Percentiles rank a stretch among this genome's conserved stretches.
These are phyloP conservation scores for Blastocystis sp. DNA, from an alignment of 352 stramenopile genomes.

Conservation along the genomic window DNA sequence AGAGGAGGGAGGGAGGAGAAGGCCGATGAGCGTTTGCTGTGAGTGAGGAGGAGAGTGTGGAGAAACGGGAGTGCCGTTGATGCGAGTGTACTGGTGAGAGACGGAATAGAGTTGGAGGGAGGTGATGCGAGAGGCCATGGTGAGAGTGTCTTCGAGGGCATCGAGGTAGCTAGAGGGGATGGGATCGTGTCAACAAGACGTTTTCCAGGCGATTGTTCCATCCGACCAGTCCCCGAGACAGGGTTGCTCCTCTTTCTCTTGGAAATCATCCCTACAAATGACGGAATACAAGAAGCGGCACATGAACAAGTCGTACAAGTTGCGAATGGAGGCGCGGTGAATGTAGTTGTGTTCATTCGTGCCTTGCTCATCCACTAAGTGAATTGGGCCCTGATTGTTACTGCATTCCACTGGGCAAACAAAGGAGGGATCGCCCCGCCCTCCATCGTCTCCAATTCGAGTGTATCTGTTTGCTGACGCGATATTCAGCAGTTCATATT, in stretches of 20 bases:
- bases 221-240: not conserved
- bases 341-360: slow-evolving; percentile 22
- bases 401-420: not conserved
- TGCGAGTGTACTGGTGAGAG: not conserved
- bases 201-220: not conserved
- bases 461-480: slow-evolving; percentile 31
- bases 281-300: not conserved
- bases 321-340: slow-evolving; percentile 6
- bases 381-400: not conserved
- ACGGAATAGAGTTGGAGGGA: slow-evolving; percentile 31
- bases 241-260: not conserved
- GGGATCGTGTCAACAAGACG: not conserved
- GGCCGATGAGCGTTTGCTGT: slow-evolving; percentile 19
- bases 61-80: slow-evolving; percentile 9
- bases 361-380: slow-evolving; percentile 4
- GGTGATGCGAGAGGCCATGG: slow-evolving; percentile 37
- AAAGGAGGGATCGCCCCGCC: not conserved
- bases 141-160: slow-evolving; percentile 38
- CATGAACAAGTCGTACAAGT: slow-evolving; percentile 48
- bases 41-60: not conserved
- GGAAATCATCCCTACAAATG: slow-evolving; percentile 31
- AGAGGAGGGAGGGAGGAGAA: slow-evolving; percentile 25
- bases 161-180: slow-evolving; percentile 22
- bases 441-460: not conserved
- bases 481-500: slow-evolving; percentile 65